Percentiles rank a stretch among this genome's conserved stretches.
phyloP scores from a whole-genome alignment of 768 basidiomycete genomes.

The Naganishia kalamii region DNA sequence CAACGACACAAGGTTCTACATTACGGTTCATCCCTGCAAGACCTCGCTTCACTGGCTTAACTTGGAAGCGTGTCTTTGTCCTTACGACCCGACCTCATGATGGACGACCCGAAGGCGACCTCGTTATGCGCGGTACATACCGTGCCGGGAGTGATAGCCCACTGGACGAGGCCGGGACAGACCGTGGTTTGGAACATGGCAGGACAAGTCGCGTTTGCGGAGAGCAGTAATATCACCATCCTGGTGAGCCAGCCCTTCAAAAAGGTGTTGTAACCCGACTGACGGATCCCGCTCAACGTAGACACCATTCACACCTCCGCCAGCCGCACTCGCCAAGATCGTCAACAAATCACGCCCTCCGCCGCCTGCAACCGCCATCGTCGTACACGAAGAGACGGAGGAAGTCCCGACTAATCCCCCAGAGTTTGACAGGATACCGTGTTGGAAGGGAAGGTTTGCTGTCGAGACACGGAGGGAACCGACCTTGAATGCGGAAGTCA shows the following conservation, averaged over 20 bases:
- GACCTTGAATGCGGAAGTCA: background rate
- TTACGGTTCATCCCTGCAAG: no score
- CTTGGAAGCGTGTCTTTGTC: no score
- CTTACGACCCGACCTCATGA: background rate
- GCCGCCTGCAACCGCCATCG: background rate
- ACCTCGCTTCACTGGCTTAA: no score
- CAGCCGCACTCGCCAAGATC: background rate
- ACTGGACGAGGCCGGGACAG: constrained; percentile 6
- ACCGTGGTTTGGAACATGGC: constrained; percentile 5
- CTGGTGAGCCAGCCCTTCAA: background rate
- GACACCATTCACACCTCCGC: constrained; percentile 6
- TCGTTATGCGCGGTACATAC: constrained; percentile 2
- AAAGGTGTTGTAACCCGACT: background rate
- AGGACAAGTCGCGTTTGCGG: constrained; percentile 1
- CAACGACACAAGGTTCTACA: no score
- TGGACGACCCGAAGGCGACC: background rate
- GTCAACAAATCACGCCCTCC: constrained; percentile 2
- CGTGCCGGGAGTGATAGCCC: background rate
- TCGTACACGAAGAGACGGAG: constrained; percentile 7
- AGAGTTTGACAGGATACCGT: constrained; percentile 8
- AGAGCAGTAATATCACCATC: background rate
- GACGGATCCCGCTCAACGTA: background rate
- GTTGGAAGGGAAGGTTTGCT: constrained; percentile 3
- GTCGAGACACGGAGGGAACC: constrained; percentile 4
- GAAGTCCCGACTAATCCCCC: constrained; percentile 4